Evolutionary conservation across 495 filamentous ascomycete species (phyloP).

Genomic region (Xylaria castorea): DNA sequence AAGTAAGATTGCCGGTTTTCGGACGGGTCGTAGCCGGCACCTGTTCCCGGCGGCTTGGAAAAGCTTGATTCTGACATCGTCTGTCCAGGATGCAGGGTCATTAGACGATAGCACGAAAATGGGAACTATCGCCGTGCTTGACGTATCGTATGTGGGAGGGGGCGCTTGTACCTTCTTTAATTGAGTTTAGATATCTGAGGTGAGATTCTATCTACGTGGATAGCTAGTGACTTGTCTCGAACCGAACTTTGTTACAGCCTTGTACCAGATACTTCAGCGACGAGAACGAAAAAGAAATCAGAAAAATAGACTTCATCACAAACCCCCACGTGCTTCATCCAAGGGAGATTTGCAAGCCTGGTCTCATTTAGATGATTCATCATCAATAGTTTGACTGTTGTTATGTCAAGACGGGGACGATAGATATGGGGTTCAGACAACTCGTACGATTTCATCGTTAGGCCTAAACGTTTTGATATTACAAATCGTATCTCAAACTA

Average conservation of each 20-base stretch:
- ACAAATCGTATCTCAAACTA: not conserved
- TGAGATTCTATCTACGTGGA: slow-evolving; percentile 19
- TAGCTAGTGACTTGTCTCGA: slow-evolving; percentile 3
- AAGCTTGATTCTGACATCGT: slow-evolving; percentile 26
- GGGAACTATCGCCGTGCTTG: slow-evolving; percentile 3
- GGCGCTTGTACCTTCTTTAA: slow-evolving; percentile 25
- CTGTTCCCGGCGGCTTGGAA: slow-evolving; percentile 18
- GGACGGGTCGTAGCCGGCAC: slow-evolving; percentile 15
- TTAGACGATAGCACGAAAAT: not conserved
- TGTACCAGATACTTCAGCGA: slow-evolving; percentile 16
- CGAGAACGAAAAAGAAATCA: not conserved
- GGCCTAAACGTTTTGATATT: slow-evolving; percentile 13
- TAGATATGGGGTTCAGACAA: not conserved
- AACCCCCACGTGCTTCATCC: slow-evolving; percentile 18
- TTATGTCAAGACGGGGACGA: not conserved
- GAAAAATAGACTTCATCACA: not conserved
- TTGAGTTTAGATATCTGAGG: slow-evolving; percentile 14
- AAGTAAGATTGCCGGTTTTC: slow-evolving; percentile 6
- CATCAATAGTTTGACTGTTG: not conserved
- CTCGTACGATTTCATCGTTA: not conserved
- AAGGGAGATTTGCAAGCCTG: not conserved
- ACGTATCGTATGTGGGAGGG: slow-evolving; percentile 6
- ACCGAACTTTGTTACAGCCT: slow-evolving; percentile 15
- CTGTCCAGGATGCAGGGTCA: not conserved
- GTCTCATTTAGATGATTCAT: not conserved